Percentiles rank a stretch among this genome's conserved stretches.
Evolutionary conservation across 805 yeast species (phyloP).

Genomic region (Saturnispora diversa): DNA sequence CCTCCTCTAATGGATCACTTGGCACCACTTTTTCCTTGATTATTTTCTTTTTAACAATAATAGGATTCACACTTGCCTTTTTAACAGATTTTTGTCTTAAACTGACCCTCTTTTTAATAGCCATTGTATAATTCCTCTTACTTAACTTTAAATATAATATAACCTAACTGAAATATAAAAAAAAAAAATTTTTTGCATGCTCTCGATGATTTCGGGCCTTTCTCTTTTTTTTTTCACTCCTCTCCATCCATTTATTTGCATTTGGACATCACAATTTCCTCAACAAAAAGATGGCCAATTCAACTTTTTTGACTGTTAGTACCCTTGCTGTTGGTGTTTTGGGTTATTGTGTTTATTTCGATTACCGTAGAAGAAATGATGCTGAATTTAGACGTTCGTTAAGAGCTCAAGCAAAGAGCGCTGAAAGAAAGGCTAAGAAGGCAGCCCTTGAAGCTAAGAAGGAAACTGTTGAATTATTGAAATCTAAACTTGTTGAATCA

Average conservation of each 20-base stretch:
- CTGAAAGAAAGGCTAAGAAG: conserved; percentile 48
- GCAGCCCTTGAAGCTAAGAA: conserved; percentile 51
- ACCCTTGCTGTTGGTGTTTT: conserved; percentile 41
- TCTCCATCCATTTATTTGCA: background rate
- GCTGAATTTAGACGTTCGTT: conserved; percentile 73
- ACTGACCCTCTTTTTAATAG: conserved; percentile 36
- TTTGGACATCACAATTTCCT: background rate
- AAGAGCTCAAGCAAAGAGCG: conserved; percentile 54
- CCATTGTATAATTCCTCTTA: background rate
- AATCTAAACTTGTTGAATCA: conserved; percentile 54
- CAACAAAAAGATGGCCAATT: conserved; percentile 11
- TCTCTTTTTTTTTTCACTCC: background rate
- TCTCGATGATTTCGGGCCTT: too few relatives aligned
- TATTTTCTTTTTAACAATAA: conserved; percentile 13
- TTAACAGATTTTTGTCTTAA: conserved; percentile 36
- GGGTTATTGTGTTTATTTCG: conserved; percentile 84
- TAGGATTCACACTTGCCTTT: conserved; percentile 19
- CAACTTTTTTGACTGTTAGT: conserved; percentile 16
- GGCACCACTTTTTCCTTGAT: conserved; percentile 11
- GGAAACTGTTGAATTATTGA: conserved; percentile 51
- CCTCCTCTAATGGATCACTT: conserved; percentile 30
- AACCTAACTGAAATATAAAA: background rate
- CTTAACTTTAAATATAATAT: background rate
- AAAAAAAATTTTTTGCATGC: background rate
- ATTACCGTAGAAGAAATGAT: conserved; percentile 80